Evolutionary conservation across 2,329 filamentous ascomycete species (phyloP).

Genomic region (Elsinoe australis): DNA sequence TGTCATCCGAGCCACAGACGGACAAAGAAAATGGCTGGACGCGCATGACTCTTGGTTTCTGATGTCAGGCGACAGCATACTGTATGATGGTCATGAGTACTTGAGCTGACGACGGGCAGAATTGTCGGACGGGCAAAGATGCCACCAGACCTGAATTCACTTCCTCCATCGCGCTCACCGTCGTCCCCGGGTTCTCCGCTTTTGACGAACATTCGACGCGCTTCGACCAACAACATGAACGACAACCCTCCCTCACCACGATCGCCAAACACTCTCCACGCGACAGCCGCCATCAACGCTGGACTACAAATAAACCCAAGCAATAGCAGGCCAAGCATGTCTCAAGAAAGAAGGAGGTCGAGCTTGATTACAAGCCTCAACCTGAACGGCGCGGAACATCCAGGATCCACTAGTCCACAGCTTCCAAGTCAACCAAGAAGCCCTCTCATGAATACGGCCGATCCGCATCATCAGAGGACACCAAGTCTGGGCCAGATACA

Average conservation of each 20-base stretch:
- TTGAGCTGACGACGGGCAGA: not conserved
- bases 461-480: slow-evolving; percentile 57
- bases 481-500: slow-evolving; percentile 70
- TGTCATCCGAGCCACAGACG: slow-evolving; percentile 3
- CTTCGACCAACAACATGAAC: slow-evolving; percentile 33
- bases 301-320: slow-evolving; percentile 41
- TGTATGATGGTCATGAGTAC: no score
- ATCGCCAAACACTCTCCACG: slow-evolving; percentile 62
- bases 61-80: slow-evolving; percentile 12
- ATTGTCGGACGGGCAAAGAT: slow-evolving; percentile 27
- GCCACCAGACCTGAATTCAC: slow-evolving; percentile 54
- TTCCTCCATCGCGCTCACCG: slow-evolving; percentile 43
- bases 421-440: slow-evolving; percentile 33
- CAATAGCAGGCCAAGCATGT: slow-evolving; percentile 45
- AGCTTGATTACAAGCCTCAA: slow-evolving; percentile 66
- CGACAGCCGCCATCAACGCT: slow-evolving; percentile 69
- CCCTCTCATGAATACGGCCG: slow-evolving; percentile 32
- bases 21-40: slow-evolving; percentile 9
- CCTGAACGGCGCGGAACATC: slow-evolving; percentile 61
- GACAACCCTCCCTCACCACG: slow-evolving; percentile 51
- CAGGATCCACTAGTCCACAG: slow-evolving; percentile 62
- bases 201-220: slow-evolving; percentile 25
- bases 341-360: slow-evolving; percentile 47
- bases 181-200: slow-evolving; percentile 30
- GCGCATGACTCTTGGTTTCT: slow-evolving; percentile 8